Conservation (phyloP, 2,329 filamentous ascomycete genomes). For the Nigrograna mackinnonii region DNA sequence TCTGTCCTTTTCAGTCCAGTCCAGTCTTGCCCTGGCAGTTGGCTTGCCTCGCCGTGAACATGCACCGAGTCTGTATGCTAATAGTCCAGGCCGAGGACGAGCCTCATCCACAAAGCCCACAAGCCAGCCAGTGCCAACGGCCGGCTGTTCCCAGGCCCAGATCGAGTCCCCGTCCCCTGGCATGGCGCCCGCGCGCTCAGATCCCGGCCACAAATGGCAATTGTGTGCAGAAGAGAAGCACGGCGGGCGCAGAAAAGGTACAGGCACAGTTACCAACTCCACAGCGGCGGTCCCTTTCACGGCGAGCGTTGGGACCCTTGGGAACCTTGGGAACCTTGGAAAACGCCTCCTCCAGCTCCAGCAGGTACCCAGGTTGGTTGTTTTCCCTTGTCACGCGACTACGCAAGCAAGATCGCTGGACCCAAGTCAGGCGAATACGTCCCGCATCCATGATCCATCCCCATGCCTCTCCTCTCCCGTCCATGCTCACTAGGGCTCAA, state of each 20-base stretch:
- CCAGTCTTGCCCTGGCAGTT: no score
- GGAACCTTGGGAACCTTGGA: no score
- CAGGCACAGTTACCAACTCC: slow-evolving; percentile 4
- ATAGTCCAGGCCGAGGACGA: no score
- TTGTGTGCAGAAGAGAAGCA: slow-evolving; percentile 15
- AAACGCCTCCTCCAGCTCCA: neutral
- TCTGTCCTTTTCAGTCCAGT: no score
- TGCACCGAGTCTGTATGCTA: slow-evolving; percentile 4
- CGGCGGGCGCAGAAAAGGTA: slow-evolving; percentile 8
- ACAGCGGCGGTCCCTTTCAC: neutral
- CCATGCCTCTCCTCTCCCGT: no score
- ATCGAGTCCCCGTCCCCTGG: slow-evolving; percentile 16
- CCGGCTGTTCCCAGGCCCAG: slow-evolving; percentile 11
- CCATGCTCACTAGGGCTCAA: no score
- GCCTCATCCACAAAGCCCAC: slow-evolving; percentile 30
- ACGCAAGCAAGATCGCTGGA: no score
- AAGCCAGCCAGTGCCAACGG: no score
- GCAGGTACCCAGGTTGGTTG: no score
- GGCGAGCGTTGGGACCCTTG: slow-evolving; percentile 1
- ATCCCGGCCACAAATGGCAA: slow-evolving; percentile 17
- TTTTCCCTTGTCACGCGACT: neutral
- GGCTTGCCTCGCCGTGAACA: slow-evolving; percentile 1
- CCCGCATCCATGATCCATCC: no score
- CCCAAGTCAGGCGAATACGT: no score
- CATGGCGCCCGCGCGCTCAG: slow-evolving; percentile 14